These are phyloP conservation scores for Rhodotorula sp. DNA, from an alignment of 1,284 basidiomycete genomes.

Conservation along the genomic window DNA sequence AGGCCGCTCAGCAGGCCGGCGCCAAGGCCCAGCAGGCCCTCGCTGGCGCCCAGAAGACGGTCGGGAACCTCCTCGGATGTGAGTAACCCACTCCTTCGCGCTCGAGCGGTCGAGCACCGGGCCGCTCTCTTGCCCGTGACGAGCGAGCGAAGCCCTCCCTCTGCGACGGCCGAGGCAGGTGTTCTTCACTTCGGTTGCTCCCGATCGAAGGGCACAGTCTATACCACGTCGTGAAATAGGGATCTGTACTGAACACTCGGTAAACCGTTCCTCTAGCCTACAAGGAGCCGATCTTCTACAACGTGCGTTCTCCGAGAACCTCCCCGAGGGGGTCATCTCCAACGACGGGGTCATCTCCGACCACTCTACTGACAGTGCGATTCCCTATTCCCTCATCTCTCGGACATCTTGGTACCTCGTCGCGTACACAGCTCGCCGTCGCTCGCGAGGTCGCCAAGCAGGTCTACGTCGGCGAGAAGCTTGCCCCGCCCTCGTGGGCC, in stretches of 20 bases:
- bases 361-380: no score
- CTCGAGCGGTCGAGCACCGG: no score
- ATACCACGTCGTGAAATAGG: no score
- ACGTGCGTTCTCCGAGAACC: slow-evolving; percentile 53
- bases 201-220: no score
- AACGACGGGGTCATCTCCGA: not conserved
- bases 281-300: slow-evolving; percentile 76
- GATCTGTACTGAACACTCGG: no score
- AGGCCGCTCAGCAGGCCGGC: slow-evolving; percentile 54
- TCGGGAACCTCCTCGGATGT: slow-evolving; percentile 66
- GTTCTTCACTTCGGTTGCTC: no score
- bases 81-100: not conserved
- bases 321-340: not conserved
- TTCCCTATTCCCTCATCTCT: not conserved
- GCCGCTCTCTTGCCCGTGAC: not conserved
- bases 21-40: slow-evolving; percentile 66
- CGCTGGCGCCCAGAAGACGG: slow-evolving; percentile 62
- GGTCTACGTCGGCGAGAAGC: slow-evolving; percentile 82
- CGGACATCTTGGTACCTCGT: slow-evolving; percentile 42
- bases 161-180: no score
- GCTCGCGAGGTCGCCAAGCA: slow-evolving; percentile 81
- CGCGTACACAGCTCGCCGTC: slow-evolving; percentile 56
- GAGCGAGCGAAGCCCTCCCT: not conserved
- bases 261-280: no score
- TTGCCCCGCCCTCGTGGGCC: slow-evolving; percentile 73